Percentiles rank a stretch among this genome's conserved stretches.
These are phyloP conservation scores for Ustilago lituana DNA, from an alignment of 1,284 basidiomycete genomes.

Conservation along the genomic window DNA sequence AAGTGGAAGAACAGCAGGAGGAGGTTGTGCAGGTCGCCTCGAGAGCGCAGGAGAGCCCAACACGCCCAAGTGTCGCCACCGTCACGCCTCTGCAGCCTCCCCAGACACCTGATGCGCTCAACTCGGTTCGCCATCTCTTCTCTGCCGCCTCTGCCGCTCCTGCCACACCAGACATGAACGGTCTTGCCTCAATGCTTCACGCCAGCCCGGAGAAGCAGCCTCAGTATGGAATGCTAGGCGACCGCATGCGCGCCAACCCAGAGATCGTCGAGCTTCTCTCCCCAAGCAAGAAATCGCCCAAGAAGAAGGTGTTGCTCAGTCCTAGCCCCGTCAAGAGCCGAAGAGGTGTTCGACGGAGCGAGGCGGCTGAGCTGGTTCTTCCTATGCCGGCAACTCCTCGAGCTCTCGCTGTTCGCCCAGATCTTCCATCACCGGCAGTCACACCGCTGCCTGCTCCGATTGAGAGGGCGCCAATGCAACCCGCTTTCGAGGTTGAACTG, in stretches of 20 bases:
- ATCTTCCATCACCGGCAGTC: conserved; percentile 1
- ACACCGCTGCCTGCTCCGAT: conserved; percentile 1
- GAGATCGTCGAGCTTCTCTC: conserved; percentile 25
- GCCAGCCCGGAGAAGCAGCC: conserved; percentile 13
- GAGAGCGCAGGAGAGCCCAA: conserved; percentile 13
- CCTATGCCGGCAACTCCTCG: conserved; percentile 15
- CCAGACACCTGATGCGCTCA: conserved; percentile 29
- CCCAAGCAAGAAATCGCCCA: conserved; percentile 16
- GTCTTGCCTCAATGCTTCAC: conserved; percentile 19
- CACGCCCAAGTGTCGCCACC: not conserved
- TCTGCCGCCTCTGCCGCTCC: conserved; percentile 20
- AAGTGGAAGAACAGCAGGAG: conserved; percentile 28
- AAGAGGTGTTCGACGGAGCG: conserved; percentile 28
- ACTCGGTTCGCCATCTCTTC: conserved; percentile 32
- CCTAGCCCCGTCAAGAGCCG: conserved; percentile 20
- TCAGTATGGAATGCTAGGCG: conserved; percentile 33
- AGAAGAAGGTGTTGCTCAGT: conserved; percentile 10
- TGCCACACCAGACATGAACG: conserved; percentile 31
- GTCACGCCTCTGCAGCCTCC: conserved; percentile 5
- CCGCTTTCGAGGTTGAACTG: conserved; percentile 30
- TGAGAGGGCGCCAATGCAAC: not conserved
- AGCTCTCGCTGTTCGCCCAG: not conserved
- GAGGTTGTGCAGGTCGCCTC: conserved; percentile 31
- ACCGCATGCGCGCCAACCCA: conserved; percentile 37
- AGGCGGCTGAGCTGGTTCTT: conserved; percentile 24